These are phyloP conservation scores for Ceratocystis albifundus DNA, from an alignment of 2,329 filamentous ascomycete genomes.

Conservation along the genomic window DNA sequence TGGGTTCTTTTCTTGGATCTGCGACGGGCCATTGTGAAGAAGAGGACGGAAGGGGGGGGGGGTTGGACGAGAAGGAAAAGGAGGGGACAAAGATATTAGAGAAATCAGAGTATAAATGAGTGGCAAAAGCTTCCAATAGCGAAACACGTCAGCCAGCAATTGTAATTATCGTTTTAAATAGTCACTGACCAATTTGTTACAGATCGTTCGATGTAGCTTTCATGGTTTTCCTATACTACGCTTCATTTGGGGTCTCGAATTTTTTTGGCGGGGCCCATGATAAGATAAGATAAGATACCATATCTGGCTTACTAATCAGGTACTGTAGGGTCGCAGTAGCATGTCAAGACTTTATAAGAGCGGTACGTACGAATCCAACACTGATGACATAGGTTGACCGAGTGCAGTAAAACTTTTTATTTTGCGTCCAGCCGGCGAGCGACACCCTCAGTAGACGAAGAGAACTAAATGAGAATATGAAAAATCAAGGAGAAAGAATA, in stretches of 20 bases:
- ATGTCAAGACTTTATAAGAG: too few relatives aligned
- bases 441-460: background rate
- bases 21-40: slow-evolving; percentile 57
- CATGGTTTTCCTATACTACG: background rate
- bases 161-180: background rate
- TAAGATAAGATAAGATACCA: slow-evolving; percentile 22
- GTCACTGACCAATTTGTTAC: background rate
- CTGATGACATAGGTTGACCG: background rate
- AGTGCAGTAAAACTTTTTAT: slow-evolving; percentile 1
- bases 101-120: background rate
- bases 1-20: slow-evolving; percentile 86
- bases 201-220: background rate
- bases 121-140: background rate
- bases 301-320: background rate
- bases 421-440: background rate
- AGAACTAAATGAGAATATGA: background rate
- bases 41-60: background rate
- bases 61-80: background rate
- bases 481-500: background rate
- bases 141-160: background rate
- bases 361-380: background rate
- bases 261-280: slow-evolving; percentile 22
- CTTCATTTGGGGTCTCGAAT: slow-evolving; percentile 15
- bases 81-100: background rate
- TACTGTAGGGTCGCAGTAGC: too few relatives aligned